Conservation (phyloP, 1,284 basidiomycete genomes). For the Pseudozyma sp. region DNA sequence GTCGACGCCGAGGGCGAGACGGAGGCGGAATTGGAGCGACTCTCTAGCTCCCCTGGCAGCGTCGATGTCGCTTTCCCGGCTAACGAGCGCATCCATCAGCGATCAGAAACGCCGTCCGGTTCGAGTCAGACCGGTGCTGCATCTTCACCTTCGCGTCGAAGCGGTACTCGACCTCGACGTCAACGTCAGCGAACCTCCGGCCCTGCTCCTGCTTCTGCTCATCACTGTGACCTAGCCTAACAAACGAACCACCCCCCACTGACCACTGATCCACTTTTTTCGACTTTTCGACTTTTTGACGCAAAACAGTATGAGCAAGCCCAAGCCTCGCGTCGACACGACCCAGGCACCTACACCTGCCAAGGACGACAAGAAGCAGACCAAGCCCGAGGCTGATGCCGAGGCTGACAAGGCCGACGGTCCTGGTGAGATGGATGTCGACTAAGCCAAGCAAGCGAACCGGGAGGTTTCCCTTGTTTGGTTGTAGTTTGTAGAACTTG, state of each 20-base stretch:
- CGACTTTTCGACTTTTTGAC: conserved; percentile 2
- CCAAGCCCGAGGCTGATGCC: conserved; percentile 9
- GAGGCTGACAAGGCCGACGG: conserved; percentile 40
- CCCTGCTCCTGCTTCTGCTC: conserved; percentile 2
- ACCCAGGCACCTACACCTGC: conserved; percentile 50
- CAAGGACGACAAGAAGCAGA: conserved; percentile 42
- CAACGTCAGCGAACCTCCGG: conserved; percentile 21
- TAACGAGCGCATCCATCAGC: conserved; percentile 7
- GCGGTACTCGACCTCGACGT: conserved; percentile 4
- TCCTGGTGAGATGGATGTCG: conserved; percentile 66
- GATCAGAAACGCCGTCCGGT: conserved; percentile 25
- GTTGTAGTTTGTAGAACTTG: not conserved
- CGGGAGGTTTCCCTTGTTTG: not conserved
- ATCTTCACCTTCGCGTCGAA: not conserved
- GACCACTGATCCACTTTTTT: not conserved
- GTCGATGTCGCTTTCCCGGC: not conserved
- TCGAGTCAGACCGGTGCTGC: not conserved
- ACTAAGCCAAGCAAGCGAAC: conserved; percentile 31
- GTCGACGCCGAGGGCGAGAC: conserved; percentile 15
- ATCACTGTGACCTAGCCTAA: no score
- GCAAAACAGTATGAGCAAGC: conserved; percentile 54
- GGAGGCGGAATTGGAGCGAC: not conserved
- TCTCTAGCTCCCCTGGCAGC: not conserved
- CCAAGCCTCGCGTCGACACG: conserved; percentile 57
- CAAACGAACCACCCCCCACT: conserved; percentile 3